These are phyloP conservation scores for Vickermania spadyakhi DNA, from an alignment of 208 protist species.

Conservation along the genomic window DNA sequence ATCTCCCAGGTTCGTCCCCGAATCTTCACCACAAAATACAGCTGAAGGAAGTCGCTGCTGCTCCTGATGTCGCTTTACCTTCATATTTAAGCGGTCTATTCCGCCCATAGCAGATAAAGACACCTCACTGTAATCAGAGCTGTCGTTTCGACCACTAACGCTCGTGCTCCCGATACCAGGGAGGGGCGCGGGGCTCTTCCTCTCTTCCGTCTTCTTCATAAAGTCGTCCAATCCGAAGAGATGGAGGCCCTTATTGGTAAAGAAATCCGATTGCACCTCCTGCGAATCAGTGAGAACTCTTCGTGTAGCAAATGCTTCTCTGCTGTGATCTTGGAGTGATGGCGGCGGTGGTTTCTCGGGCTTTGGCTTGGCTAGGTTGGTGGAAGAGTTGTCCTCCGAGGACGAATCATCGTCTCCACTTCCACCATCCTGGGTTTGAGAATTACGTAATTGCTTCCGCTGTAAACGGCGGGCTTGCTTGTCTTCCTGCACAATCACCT, in stretches of 20 bases:
- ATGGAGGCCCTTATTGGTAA: constrained; percentile 49
- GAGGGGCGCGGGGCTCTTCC: neutral
- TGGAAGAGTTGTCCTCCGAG: constrained; percentile 13
- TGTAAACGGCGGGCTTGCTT: constrained; percentile 11
- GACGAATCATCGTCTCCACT: constrained; percentile 4
- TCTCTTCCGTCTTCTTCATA: neutral
- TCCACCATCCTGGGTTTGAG: neutral
- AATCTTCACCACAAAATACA: constrained; percentile 26
- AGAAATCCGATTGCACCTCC: constrained; percentile 44
- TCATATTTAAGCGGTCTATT: constrained; percentile 37
- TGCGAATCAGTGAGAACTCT: neutral
- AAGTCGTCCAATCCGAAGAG: constrained; percentile 23
- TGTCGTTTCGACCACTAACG: neutral
- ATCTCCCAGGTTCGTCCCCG: constrained; percentile 8
- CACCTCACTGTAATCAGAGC: constrained; percentile 3
- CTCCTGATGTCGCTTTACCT: constrained; percentile 32
- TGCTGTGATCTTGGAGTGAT: neutral
- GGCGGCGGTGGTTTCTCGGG: neutral
- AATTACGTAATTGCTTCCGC: neutral
- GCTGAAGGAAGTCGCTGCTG: constrained; percentile 29
- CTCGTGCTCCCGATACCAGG: neutral
- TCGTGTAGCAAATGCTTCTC: constrained; percentile 1
- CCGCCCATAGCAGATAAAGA: constrained; percentile 4
- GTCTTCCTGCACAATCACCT: constrained; percentile 33
- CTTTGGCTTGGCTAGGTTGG: neutral